A percentile compares a stretch with the other conserved stretches of the same genome.
Conservation (phyloP, 768 basidiomycete genomes). For the Serpula lacrymans region DNA sequence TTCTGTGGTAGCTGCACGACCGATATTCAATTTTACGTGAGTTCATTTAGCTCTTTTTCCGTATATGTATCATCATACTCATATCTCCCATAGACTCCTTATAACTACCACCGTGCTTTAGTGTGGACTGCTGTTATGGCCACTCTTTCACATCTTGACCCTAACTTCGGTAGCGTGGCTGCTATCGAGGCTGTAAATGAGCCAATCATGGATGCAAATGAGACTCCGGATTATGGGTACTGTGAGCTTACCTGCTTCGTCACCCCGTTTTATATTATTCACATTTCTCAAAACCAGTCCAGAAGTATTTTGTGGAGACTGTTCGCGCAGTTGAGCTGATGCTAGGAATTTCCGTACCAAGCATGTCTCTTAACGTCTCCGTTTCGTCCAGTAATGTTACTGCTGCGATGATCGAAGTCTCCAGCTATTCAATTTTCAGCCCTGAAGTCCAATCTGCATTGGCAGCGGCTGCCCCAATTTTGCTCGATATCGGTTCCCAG, state of each 20-base stretch:
- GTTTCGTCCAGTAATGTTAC: slow-evolving; percentile 33
- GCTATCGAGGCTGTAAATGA: slow-evolving; percentile 79
- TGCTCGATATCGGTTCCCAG: slow-evolving; percentile 24
- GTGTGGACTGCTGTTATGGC: slow-evolving; percentile 85
- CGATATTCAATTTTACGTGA: slow-evolving; percentile 71
- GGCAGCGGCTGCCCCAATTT: slow-evolving; percentile 33
- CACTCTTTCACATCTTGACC: slow-evolving; percentile 62
- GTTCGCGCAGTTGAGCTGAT: slow-evolving; percentile 61
- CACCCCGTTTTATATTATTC: slow-evolving; percentile 1
- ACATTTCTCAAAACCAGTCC: slow-evolving; percentile 40
- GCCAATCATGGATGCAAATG: slow-evolving; percentile 64
- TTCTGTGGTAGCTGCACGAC: slow-evolving; percentile 51
- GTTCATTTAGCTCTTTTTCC: slow-evolving; percentile 10
- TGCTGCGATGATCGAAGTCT: slow-evolving; percentile 24
- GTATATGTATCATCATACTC: slow-evolving; percentile 5
- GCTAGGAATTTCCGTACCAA: slow-evolving; percentile 47
- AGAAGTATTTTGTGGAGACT: slow-evolving; percentile 65
- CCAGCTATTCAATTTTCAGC: slow-evolving; percentile 18
- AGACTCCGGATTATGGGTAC: slow-evolving; percentile 66
- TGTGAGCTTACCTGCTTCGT: slow-evolving; percentile 43
- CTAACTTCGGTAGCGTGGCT: slow-evolving; percentile 60
- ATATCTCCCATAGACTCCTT: slow-evolving; percentile 47
- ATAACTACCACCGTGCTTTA: slow-evolving; percentile 75
- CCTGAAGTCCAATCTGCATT: slow-evolving; percentile 30
- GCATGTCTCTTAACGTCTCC: slow-evolving; percentile 6